phyloP scores from a whole-genome alignment of 2,329 filamentous ascomycete genomes.

The Phialophora tarda region DNA sequence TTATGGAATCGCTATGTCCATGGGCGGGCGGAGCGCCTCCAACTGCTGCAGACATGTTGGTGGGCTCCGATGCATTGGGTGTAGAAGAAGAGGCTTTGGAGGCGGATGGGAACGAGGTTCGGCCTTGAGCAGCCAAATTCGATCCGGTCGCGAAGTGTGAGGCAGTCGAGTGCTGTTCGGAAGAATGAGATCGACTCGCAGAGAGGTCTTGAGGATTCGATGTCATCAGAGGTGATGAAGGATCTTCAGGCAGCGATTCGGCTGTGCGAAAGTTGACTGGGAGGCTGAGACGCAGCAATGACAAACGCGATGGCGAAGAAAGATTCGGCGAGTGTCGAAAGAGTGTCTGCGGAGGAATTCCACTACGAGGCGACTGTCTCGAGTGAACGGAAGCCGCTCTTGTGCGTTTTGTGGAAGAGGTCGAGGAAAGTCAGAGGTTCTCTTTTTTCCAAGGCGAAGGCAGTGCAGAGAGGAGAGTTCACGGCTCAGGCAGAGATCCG shows the following conservation, averaged over 20 bases:
- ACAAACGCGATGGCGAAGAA: slow-evolving; percentile 34
- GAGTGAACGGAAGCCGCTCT: slow-evolving; percentile 42
- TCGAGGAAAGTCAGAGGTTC: slow-evolving; percentile 20
- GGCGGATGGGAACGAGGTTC: slow-evolving; percentile 34
- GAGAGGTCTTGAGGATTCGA: slow-evolving; percentile 30
- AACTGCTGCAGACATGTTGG: slow-evolving; percentile 42
- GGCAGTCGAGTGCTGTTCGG: slow-evolving; percentile 20
- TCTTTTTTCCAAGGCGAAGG: slow-evolving; percentile 22
- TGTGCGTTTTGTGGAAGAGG: slow-evolving; percentile 33
- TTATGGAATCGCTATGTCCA: slow-evolving; percentile 38
- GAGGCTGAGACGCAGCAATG: slow-evolving; percentile 33
- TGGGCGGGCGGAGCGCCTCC: slow-evolving; percentile 39
- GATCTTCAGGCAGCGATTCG: slow-evolving; percentile 22
- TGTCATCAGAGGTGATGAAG: slow-evolving; percentile 37
- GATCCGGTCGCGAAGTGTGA: slow-evolving; percentile 34
- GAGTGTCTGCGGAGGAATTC: slow-evolving; percentile 10
- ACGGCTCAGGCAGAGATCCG: slow-evolving; percentile 30
- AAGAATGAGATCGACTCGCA: slow-evolving; percentile 29
- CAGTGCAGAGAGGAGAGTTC: slow-evolving; percentile 36
- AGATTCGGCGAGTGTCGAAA: slow-evolving; percentile 8
- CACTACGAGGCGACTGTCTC: slow-evolving; percentile 41
- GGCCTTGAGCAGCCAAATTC: slow-evolving; percentile 37
- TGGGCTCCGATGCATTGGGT: slow-evolving; percentile 41
- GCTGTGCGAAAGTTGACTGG: slow-evolving; percentile 25
- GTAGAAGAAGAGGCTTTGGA: slow-evolving; percentile 29